phyloP scores from a whole-genome alignment of 2,329 filamentous ascomycete species.

The Microdochium paspali region DNA sequence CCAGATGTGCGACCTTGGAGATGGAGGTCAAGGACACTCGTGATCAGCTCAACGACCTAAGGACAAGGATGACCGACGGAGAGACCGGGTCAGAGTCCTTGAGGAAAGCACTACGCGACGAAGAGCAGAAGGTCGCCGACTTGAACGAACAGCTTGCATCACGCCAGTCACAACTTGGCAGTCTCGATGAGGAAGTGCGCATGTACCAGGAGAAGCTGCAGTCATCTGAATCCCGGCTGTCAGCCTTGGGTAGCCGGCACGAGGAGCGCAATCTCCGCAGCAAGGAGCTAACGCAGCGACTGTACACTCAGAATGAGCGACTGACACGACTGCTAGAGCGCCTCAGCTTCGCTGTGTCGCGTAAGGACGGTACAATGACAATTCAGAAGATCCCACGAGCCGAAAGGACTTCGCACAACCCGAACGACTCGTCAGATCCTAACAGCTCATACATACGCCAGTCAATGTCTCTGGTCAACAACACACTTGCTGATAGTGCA shows the following conservation, averaged over 20 bases:
- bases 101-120: slow-evolving; percentile 63
- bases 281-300: slow-evolving; percentile 73
- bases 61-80: slow-evolving; percentile 67
- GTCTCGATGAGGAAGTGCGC: slow-evolving; percentile 66
- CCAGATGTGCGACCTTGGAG: slow-evolving; percentile 44
- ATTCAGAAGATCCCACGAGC: slow-evolving; percentile 62
- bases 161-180: slow-evolving; percentile 65
- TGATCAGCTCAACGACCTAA: slow-evolving; percentile 57
- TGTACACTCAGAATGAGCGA: slow-evolving; percentile 78
- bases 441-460: slow-evolving; percentile 37
- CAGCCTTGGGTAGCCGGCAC: slow-evolving; percentile 45
- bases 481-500: slow-evolving; percentile 46
- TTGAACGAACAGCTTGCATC: slow-evolving; percentile 64
- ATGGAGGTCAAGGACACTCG: slow-evolving; percentile 54
- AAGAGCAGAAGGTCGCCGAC: slow-evolving; percentile 60
- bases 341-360: slow-evolving; percentile 72
- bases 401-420: slow-evolving; percentile 48
- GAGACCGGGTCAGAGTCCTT: slow-evolving; percentile 76
- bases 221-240: slow-evolving; percentile 40
- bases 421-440: slow-evolving; percentile 49
- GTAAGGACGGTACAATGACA: slow-evolving; percentile 62
- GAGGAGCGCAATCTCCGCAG: slow-evolving; percentile 63
- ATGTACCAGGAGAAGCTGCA: slow-evolving; percentile 58
- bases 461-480: slow-evolving; percentile 43
- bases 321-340: slow-evolving; percentile 77